A percentile compares a stretch with the other conserved stretches of the same genome.
phyloP scores from a whole-genome alignment of 2,329 filamentous ascomycete species.

The Pseudogymnoascus sp. region DNA sequence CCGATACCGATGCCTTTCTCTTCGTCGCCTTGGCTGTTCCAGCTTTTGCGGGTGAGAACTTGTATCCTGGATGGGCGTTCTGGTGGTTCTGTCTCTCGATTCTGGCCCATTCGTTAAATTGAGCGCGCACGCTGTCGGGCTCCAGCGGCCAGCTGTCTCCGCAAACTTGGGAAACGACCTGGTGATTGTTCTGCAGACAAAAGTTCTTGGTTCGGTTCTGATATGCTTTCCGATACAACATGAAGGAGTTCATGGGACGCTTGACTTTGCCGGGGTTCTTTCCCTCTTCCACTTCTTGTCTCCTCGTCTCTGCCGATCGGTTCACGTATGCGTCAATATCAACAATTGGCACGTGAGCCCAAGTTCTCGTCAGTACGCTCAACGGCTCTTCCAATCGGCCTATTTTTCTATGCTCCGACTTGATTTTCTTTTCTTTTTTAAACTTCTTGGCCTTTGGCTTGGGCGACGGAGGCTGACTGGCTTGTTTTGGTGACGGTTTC shows the following conservation, averaged over 20 bases:
- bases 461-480: conserved; percentile 11
- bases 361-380: conserved; percentile 61
- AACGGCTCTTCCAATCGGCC: conserved; percentile 59
- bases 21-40: conserved; percentile 36
- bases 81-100: conserved; percentile 80
- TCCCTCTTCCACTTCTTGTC: conserved; percentile 59
- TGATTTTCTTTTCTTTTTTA: conserved; percentile 33
- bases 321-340: conserved; percentile 79
- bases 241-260: conserved; percentile 95
- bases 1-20: conserved; percentile 39
- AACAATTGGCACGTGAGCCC: conserved; percentile 54
- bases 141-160: conserved; percentile 83
- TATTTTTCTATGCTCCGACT: conserved; percentile 36
- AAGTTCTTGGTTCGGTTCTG: conserved; percentile 78
- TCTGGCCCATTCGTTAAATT: conserved; percentile 72
- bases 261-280: conserved; percentile 71
- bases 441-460: conserved; percentile 31
- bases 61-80: conserved; percentile 81
- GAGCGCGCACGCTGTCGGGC: conserved; percentile 59
- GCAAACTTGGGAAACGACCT: conserved; percentile 81
- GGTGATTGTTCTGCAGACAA: conserved; percentile 83
- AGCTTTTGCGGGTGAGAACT: conserved; percentile 79
- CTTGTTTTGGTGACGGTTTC: conserved; percentile 24
- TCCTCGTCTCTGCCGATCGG: conserved; percentile 58
- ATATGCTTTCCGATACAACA: conserved; percentile 92